Evolutionary conservation across 805 yeast genomes (phyloP).

Genomic region (Barnettozyma populi): DNA sequence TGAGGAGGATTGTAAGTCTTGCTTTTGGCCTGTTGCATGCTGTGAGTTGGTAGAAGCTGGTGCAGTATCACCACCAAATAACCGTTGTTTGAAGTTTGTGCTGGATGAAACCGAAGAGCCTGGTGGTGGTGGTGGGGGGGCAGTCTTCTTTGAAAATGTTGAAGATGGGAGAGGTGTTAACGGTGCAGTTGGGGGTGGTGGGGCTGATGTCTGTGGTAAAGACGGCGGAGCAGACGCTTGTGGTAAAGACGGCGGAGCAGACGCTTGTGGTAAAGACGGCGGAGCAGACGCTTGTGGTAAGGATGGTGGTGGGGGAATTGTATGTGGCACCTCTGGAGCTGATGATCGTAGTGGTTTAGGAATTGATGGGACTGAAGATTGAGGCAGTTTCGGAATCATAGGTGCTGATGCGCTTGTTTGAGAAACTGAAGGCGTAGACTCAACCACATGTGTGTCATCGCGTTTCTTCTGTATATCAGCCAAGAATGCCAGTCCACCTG

Average conservation of each 20-base stretch:
- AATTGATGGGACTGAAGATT: too few species aligned
- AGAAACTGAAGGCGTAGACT: conserved; percentile 22
- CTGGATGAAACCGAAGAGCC: conserved; percentile 12
- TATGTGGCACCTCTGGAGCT: too few species aligned
- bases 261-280: conserved; percentile 11
- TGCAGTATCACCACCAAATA: conserved; percentile 9
- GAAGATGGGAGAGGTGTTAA: conserved; percentile 10
- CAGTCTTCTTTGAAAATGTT: conserved; percentile 7
- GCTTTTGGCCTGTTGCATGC: conserved; percentile 15
- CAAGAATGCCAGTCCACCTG: conserved; percentile 43
- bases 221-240: conserved; percentile 22
- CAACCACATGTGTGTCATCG: conserved; percentile 45
- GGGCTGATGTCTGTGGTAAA: conserved; percentile 10
- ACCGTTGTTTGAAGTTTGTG: conserved; percentile 19
- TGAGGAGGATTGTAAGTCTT: conserved; percentile 22
- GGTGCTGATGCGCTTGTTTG: not conserved
- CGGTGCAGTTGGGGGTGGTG: conserved; percentile 16
- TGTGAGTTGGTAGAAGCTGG: conserved; percentile 15
- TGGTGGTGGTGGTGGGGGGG: conserved; percentile 9
- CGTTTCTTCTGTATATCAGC: conserved; percentile 54
- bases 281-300: conserved; percentile 14
- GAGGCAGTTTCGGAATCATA: conserved; percentile 10
- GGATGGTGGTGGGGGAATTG: too few species aligned
- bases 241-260: conserved; percentile 24
- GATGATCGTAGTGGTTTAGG: too few species aligned